phyloP scores from a whole-genome alignment of 495 filamentous ascomycete genomes.

The Beverwykella pulmonaria region DNA sequence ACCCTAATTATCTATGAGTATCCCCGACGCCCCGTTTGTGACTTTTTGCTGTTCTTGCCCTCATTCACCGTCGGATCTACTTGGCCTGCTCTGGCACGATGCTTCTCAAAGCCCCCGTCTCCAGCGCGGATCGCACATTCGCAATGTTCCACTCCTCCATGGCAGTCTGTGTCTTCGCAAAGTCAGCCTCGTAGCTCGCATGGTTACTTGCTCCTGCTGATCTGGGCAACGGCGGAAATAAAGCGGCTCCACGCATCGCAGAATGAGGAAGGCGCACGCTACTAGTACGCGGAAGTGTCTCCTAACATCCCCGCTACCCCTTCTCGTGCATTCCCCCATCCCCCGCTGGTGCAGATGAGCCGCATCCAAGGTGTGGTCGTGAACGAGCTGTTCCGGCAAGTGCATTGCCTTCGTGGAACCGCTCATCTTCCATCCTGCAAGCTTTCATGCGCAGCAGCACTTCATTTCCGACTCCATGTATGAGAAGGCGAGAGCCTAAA shows the following conservation, averaged over 20 bases:
- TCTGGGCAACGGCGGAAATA: constrained; percentile 16
- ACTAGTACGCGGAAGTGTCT: neutral
- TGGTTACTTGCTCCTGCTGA: constrained; percentile 17
- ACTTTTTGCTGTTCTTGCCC: neutral
- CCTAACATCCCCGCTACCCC: neutral
- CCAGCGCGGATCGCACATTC: constrained; percentile 61
- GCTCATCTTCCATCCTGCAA: neutral
- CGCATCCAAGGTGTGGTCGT: neutral
- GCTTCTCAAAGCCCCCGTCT: constrained; percentile 59
- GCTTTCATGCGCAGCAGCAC: neutral
- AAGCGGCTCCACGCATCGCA: neutral
- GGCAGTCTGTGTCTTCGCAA: constrained; percentile 56
- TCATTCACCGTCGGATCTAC: constrained; percentile 34
- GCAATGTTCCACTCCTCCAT: constrained; percentile 70
- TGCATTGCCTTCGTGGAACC: too few species aligned
- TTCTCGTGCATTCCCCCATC: neutral
- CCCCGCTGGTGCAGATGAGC: neutral
- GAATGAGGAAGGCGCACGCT: constrained; percentile 18
- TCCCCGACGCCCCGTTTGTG: neutral
- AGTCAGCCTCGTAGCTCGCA: constrained; percentile 4
- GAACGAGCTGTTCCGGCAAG: neutral
- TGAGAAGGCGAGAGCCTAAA: constrained; percentile 3
- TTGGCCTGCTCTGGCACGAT: constrained; percentile 62
- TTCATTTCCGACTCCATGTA: neutral
- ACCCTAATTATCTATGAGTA: neutral